Conservation (phyloP, 163 green algal species). For the Prototheca wickerhamii region DNA sequence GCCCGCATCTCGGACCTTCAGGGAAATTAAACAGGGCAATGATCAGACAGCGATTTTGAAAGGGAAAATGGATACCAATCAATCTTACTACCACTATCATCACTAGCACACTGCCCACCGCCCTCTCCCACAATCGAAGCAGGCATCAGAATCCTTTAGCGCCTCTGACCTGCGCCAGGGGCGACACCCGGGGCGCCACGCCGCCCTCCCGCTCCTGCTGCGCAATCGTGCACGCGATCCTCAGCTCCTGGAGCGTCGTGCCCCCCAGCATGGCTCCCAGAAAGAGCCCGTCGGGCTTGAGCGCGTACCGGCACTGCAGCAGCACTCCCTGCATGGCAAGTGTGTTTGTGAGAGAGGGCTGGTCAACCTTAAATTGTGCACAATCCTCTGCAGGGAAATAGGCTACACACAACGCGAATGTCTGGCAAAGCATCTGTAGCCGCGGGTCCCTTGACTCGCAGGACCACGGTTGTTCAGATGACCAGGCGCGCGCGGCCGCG, state of each 20-base stretch:
- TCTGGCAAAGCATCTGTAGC: slow-evolving; percentile 1
- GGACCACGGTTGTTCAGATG: neutral
- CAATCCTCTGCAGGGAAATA: neutral
- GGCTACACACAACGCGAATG: neutral
- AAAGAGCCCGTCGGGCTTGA: slow-evolving; percentile 83
- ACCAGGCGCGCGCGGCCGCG: neutral
- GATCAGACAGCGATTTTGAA: too few relatives aligned
- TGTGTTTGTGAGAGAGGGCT: too few relatives aligned
- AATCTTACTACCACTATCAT: too few relatives aligned
- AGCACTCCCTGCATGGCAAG: slow-evolving; percentile 73
- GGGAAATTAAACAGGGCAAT: too few relatives aligned
- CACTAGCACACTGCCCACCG: too few relatives aligned
- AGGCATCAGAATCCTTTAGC: too few relatives aligned
- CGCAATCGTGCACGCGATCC: slow-evolving; percentile 70
- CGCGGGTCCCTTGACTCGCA: neutral
- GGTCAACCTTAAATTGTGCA: too few relatives aligned
- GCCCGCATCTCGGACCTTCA: slow-evolving; percentile 86
- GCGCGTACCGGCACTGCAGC: slow-evolving; percentile 49
- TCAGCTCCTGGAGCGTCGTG: slow-evolving; percentile 78
- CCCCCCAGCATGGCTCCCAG: slow-evolving; percentile 75
- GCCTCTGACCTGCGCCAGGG: slow-evolving; percentile 77
- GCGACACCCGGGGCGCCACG: slow-evolving; percentile 73
- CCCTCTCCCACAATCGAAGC: neutral
- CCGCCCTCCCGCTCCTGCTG: slow-evolving; percentile 79
- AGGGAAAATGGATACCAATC: too few relatives aligned